phyloP scores from a whole-genome alignment of 768 basidiomycete species.

The Leccinum sublutescens region DNA sequence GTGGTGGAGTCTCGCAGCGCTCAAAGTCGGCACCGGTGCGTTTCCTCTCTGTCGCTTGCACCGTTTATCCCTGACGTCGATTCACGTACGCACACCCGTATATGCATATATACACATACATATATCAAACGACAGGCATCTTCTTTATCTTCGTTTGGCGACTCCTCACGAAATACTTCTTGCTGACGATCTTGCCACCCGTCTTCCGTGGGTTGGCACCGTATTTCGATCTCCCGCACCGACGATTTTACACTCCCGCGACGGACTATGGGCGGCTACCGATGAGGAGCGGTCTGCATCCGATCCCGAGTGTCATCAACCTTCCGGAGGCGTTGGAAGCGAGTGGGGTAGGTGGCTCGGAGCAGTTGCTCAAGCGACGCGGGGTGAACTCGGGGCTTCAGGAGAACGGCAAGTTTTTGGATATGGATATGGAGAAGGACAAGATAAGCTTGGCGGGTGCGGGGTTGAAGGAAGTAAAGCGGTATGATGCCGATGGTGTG shows the following conservation, averaged over 20 bases:
- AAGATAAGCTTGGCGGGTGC: slow-evolving; percentile 21
- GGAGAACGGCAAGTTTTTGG: slow-evolving; percentile 22
- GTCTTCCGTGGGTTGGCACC: slow-evolving; percentile 74
- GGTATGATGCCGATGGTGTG: slow-evolving; percentile 86
- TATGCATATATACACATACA: not conserved
- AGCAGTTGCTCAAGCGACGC: slow-evolving; percentile 35
- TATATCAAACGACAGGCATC: slow-evolving; percentile 49
- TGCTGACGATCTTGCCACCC: slow-evolving; percentile 78
- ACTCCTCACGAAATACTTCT: slow-evolving; percentile 72
- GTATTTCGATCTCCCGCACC: slow-evolving; percentile 69
- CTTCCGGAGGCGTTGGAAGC: slow-evolving; percentile 48
- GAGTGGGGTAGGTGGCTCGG: slow-evolving; percentile 38
- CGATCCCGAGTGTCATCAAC: slow-evolving; percentile 87
- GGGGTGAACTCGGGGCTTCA: slow-evolving; percentile 14
- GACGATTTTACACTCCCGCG: slow-evolving; percentile 88
- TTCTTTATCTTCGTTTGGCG: slow-evolving; percentile 85
- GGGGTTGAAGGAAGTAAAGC: slow-evolving; percentile 44
- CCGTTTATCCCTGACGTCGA: not conserved
- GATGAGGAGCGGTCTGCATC: slow-evolving; percentile 54
- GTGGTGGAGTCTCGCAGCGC: slow-evolving; percentile 38
- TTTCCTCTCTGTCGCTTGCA: not conserved
- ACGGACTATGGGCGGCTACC: slow-evolving; percentile 81
- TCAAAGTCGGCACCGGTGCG: slow-evolving; percentile 45
- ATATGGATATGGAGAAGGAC: slow-evolving; percentile 34
- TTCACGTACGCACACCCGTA: not conserved